Percentiles rank a stretch among this genome's conserved stretches.
Evolutionary conservation across 257 asterid genomes (phyloP).

Genomic region (Capsicum rhomboideum): DNA sequence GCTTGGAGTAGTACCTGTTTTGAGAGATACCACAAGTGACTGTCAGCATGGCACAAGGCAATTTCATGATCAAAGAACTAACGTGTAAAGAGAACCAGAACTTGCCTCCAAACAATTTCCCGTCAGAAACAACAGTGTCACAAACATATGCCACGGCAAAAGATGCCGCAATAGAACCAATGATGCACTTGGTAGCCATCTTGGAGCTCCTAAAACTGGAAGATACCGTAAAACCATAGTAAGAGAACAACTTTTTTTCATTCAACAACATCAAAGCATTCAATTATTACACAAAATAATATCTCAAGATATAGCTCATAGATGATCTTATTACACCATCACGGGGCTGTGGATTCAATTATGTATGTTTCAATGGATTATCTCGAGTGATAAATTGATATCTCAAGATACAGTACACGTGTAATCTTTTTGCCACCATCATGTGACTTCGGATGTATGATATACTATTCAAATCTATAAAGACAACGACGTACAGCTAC

Average conservation of each 20-base stretch:
- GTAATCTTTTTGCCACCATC: neutral
- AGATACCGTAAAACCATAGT: neutral
- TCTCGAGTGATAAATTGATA: neutral
- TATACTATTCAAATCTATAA: neutral
- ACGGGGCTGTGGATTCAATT: neutral
- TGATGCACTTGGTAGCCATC: slow-evolving; percentile 7
- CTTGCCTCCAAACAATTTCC: slow-evolving; percentile 33
- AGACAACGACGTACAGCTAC: neutral
- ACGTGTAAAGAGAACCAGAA: neutral
- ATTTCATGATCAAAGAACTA: neutral
- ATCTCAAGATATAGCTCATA: neutral
- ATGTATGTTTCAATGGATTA: neutral
- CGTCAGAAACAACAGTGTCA: slow-evolving; percentile 10
- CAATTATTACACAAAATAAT: neutral
- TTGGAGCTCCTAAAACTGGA: slow-evolving; percentile 4
- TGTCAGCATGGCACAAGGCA: neutral
- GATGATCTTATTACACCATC: neutral
- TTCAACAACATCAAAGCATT: neutral
- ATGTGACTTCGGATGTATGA: neutral
- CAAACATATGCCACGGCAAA: slow-evolving; percentile 14
- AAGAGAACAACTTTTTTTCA: neutral
- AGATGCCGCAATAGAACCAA: neutral
- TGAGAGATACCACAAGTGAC: neutral
- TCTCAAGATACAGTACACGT: neutral
- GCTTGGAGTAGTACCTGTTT: slow-evolving; percentile 60